A percentile compares a stretch with the other conserved stretches of the same genome.
These are phyloP conservation scores for Xylariales sp. DNA, from an alignment of 2,329 filamentous ascomycete species.

Conservation along the genomic window DNA sequence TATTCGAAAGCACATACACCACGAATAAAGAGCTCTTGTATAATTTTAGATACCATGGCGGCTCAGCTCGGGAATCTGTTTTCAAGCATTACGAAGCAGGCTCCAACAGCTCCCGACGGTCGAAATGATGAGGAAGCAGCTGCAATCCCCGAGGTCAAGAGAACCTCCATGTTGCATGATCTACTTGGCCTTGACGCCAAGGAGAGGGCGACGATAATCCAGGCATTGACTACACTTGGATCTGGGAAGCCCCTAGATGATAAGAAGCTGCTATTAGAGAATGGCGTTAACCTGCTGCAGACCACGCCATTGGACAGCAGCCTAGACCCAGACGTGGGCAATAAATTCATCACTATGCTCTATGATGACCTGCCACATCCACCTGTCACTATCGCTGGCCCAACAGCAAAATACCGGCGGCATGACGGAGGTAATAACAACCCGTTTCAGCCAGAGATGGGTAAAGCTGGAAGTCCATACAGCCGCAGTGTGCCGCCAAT, in stretches of 20 bases:
- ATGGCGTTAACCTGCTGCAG: slow-evolving; percentile 49
- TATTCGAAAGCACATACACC: no score
- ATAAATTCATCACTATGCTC: slow-evolving; percentile 48
- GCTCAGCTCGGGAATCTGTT: no score
- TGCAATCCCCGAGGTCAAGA: no score
- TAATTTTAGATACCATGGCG: no score
- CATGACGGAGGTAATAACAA: slow-evolving; percentile 43
- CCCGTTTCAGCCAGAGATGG: slow-evolving; percentile 44
- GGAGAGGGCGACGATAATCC: slow-evolving; percentile 30
- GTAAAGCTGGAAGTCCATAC: slow-evolving; percentile 45
- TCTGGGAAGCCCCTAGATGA: slow-evolving; percentile 41
- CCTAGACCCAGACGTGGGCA: slow-evolving; percentile 39
- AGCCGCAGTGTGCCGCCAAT: slow-evolving; percentile 37
- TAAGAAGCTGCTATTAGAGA: slow-evolving; percentile 41
- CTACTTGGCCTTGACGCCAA: slow-evolving; percentile 32
- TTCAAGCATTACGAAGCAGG: no score
- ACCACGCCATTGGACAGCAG: slow-evolving; percentile 43
- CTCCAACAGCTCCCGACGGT: no score
- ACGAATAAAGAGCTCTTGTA: no score
- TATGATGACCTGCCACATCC: slow-evolving; percentile 50
- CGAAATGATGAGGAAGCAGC: no score
- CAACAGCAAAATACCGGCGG: slow-evolving; percentile 35
- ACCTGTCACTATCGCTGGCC: slow-evolving; percentile 39
- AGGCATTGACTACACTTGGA: slow-evolving; percentile 35
- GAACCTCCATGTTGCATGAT: slow-evolving; percentile 35